Evolutionary conservation across 1,284 basidiomycete species (phyloP), one percentile per base, ranked within the genome.

Genomic region (Dichomitus squalens): DNA sequence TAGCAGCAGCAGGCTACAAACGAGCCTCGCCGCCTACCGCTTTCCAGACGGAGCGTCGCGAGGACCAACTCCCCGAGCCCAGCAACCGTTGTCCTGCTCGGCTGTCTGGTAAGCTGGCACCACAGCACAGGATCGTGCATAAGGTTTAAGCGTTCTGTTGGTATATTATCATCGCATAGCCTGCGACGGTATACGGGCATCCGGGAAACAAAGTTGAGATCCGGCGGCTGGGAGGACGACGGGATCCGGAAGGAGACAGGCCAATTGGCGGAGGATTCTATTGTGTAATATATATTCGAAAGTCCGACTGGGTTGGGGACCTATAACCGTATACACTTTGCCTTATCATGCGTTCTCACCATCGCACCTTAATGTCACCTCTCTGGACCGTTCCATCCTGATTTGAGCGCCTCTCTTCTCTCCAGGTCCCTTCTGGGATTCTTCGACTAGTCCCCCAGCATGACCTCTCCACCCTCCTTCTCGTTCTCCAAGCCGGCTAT

Each of bases 401-500:
- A 63, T 60, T 52, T 34, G 50, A 58, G 61, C 58, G 61, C 49
- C 62, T 60, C 57, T 60, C 63, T 50, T 49, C 58, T 54, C 46
- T 56, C 47, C 59, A 63, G 57, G 57, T 61, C 65, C 58, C 64
- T 27, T 44, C 52, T 48, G 58, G 60, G 60, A 55, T 64, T 57
- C 53, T 57, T 46, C 56, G 54, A 58, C 55, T 58, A 57, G 46
- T 53, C 58, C 63, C 55, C 63, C 54, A 57, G 62, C 39, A 68
- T 66, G 66, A 53, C 60, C 63, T 50, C 67, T 29, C 58, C 53
- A 41, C 49, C 59, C 57, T 65, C 64, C 49, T 55, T 61, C 58
- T 59, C 64, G 33, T 66, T 79, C 61, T 75, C 77, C 67, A 66
- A 68, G 34, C 71, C 76, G 48, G 53, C 73, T 25, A 68, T 71